Conservation (phyloP, 495 filamentous ascomycete species). For the Friedmanniomyces endolithicus region DNA sequence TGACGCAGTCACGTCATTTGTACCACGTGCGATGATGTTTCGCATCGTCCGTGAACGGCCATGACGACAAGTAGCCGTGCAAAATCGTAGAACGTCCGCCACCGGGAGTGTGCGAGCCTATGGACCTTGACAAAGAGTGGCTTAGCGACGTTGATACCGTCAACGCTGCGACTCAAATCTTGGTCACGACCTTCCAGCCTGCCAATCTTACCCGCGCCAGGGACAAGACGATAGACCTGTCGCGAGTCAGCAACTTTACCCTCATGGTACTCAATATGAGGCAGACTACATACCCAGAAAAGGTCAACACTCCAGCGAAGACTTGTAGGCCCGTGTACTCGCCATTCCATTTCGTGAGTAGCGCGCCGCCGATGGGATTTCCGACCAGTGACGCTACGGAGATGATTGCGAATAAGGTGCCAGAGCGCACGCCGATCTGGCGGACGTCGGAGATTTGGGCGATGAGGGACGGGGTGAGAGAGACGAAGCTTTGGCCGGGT, state of each 20-base stretch:
- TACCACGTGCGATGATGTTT: constrained; percentile 44
- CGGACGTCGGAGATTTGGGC: constrained; percentile 62
- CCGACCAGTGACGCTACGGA: constrained; percentile 56
- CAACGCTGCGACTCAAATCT: not conserved
- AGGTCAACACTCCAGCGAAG: constrained; percentile 52
- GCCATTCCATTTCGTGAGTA: constrained; percentile 44
- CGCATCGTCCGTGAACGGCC: constrained; percentile 31
- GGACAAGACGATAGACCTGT: not conserved
- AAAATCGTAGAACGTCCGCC: constrained; percentile 8
- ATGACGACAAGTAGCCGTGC: constrained; percentile 13
- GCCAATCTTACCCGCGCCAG: not conserved
- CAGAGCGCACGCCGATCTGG: constrained; percentile 62
- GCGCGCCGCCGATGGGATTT: constrained; percentile 60
- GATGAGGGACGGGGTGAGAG: constrained; percentile 47
- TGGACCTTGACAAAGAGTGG: constrained; percentile 7
- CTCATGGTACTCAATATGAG: not conserved
- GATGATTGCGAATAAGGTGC: constrained; percentile 50
- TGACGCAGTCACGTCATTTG: constrained; percentile 34
- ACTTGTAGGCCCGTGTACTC: constrained; percentile 49
- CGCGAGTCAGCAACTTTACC: no score
- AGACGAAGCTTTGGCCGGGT: constrained; percentile 45
- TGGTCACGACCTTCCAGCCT: not conserved
- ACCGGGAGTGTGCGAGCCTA: not conserved
- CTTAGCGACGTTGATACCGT: not conserved
- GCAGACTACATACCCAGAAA: constrained; percentile 29